Percentiles rank a stretch among this genome's conserved stretches.
These are phyloP conservation scores for Carpediemonas membranifera DNA, from an alignment of 78 protist species.

Conservation along the genomic window DNA sequence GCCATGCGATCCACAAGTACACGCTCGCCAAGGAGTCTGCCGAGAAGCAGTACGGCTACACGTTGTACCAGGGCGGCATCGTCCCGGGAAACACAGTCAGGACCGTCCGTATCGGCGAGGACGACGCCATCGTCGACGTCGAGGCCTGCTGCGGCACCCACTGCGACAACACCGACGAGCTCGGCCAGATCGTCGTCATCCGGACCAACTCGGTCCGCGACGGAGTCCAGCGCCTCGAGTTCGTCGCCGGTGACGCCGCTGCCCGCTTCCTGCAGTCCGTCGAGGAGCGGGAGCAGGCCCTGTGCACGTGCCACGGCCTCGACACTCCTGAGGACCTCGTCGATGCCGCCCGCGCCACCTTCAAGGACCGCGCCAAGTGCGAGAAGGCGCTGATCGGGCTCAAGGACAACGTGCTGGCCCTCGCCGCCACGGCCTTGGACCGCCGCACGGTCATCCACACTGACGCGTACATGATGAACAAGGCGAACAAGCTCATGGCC, in stretches of 20 bases:
- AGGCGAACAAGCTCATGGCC: too few relatives aligned
- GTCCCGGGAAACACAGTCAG: slow-evolving; percentile 24
- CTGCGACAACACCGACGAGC: slow-evolving; percentile 1
- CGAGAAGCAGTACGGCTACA: slow-evolving; percentile 22
- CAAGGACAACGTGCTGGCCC: too few relatives aligned
- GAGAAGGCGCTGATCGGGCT: too few relatives aligned
- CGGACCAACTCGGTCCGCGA: slow-evolving; percentile 3
- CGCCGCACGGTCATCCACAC: too few relatives aligned
- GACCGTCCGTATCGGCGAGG: slow-evolving; percentile 8
- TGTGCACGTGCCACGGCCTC: too few relatives aligned
- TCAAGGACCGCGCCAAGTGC: too few relatives aligned
- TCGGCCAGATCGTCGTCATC: slow-evolving; percentile 9
- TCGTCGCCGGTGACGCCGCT: slow-evolving; percentile 1
- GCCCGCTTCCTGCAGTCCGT: too few relatives aligned
- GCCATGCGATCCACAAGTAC: slow-evolving; percentile 1
- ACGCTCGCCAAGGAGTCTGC: slow-evolving; percentile 9
- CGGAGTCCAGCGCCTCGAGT: slow-evolving; percentile 12
- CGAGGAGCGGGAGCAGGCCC: too few relatives aligned
- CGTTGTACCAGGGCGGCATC: slow-evolving; percentile 35
- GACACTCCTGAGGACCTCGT: too few relatives aligned
- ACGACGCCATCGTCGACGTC: slow-evolving; percentile 7
- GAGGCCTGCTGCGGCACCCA: slow-evolving; percentile 44
- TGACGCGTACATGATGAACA: too few relatives aligned
- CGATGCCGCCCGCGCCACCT: too few relatives aligned
- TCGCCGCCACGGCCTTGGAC: too few relatives aligned